Conservation (phyloP, 2,329 filamentous ascomycete genomes). For the Xylogone sp. region DNA sequence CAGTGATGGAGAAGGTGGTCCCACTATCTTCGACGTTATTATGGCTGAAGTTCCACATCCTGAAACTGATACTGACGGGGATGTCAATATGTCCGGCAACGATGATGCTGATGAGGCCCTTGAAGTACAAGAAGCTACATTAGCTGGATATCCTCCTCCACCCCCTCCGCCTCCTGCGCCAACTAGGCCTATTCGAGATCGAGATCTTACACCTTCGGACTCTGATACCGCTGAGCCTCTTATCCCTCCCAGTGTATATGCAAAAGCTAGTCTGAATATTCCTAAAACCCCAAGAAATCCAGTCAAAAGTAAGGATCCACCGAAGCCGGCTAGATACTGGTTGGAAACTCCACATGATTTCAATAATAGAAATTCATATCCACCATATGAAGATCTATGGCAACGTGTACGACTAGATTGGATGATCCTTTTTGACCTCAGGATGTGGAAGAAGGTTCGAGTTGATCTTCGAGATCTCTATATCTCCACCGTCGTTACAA, state of each 20-base stretch:
- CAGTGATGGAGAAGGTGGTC: constrained; percentile 28
- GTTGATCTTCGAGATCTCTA: constrained; percentile 90
- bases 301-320: constrained; percentile 40
- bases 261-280: constrained; percentile 66
- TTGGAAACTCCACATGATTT: constrained; percentile 73
- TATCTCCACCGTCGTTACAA: constrained; percentile 92
- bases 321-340: constrained; percentile 79
- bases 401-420: constrained; percentile 88
- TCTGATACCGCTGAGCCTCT: constrained; percentile 68
- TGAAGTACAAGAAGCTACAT: constrained; percentile 73
- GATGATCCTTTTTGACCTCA: constrained; percentile 88
- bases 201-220: constrained; percentile 66
- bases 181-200: constrained; percentile 44
- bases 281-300: constrained; percentile 73
- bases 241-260: constrained; percentile 57
- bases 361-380: constrained; percentile 56
- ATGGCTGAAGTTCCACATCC: constrained; percentile 46
- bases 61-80: constrained; percentile 41
- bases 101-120: constrained; percentile 53
- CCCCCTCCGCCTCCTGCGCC: constrained; percentile 58
- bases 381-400: constrained; percentile 81
- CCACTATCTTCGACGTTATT: constrained; percentile 39
- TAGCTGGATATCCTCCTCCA: constrained; percentile 69
- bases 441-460: constrained; percentile 94
- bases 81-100: constrained; percentile 42